Evolutionary conservation across 192 early-diverging fungal genomes (phyloP), one percentile per base, ranked within the genome.

Genomic region (Ambispora gerdemannii): DNA sequence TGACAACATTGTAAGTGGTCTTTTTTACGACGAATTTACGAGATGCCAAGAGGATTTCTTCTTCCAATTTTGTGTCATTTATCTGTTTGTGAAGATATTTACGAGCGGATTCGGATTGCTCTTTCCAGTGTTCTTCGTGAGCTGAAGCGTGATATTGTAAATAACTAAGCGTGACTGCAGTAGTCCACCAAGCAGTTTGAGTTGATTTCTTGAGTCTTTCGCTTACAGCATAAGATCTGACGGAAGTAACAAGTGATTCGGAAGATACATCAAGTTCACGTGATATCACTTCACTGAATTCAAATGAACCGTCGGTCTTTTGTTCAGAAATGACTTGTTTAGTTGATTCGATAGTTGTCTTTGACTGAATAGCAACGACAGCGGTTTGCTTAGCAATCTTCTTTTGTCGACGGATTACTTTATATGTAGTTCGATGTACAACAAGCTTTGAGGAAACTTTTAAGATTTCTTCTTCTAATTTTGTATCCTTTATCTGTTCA

Each of bases 1-100:
- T 43, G 38, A 15, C 38, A 43, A 43, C 38, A 6, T 43, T 43
- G 15, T 43, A 43, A 43, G 38, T 43, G 15, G 38, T 43, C 15
- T 4, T 58, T 32, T 65, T 33, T 25, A 65, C 35, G n/a, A 65
- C 63, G 22, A 65, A 32, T 49, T 65, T 65, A 24, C 28, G 28
- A 38, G 63, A 36, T 17, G 36, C 24, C 47, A 43, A 19, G 2
- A 65, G n/a, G 11, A 65, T 65, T 0, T 65, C 63, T 24, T 65
- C 36, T 11, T 49, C 63, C n/a, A 65, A 32, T 30, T 65, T 22
- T 17, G 11, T 19, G 30, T 65, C 36, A 13, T 15, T 10, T 27
- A 65, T 30, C 24, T 65, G 63, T 25, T 20, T 20, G 3, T 36
- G 28, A 36, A 65, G 63, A 25, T 49, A 65, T 2, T 11, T 33